A percentile compares a stretch with the other conserved stretches of the same genome.
phyloP scores from a whole-genome alignment of 2,329 filamentous ascomycete genomes.

The Stagonosporopsis chrysanthemi region DNA sequence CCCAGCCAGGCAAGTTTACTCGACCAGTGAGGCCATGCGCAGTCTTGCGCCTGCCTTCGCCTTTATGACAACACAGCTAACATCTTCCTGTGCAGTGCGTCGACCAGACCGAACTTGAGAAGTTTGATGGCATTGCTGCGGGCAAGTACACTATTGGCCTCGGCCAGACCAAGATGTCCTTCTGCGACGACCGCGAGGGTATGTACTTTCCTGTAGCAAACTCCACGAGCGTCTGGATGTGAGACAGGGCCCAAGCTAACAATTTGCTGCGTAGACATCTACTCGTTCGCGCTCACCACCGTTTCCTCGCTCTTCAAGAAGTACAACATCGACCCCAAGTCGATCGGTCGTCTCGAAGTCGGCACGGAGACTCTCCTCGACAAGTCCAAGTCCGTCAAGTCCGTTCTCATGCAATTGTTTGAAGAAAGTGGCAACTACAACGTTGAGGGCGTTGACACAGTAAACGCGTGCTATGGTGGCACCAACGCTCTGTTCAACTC shows the following conservation, averaged over 20 bases:
- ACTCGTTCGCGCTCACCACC: constrained; percentile 61
- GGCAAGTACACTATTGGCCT: constrained; percentile 64
- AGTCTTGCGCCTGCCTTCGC: constrained; percentile 16
- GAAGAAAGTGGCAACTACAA: constrained; percentile 61
- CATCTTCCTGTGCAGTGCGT: constrained; percentile 54
- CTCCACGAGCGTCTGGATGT: background rate
- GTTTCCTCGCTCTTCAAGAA: constrained; percentile 61
- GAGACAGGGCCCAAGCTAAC: constrained; percentile 24
- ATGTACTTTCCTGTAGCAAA: constrained; percentile 18
- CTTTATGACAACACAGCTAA: constrained; percentile 23
- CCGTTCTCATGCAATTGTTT: constrained; percentile 62
- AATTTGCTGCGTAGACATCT: constrained; percentile 54
- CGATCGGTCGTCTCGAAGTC: constrained; percentile 61
- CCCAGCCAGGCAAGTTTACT: constrained; percentile 57
- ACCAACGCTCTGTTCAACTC: constrained; percentile 64
- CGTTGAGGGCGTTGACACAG: constrained; percentile 62
- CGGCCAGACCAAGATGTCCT: constrained; percentile 64
- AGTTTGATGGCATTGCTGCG: constrained; percentile 61
- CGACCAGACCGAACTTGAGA: constrained; percentile 62
- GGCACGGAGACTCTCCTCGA: constrained; percentile 63
- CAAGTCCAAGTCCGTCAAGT: constrained; percentile 65
- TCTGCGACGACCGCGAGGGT: constrained; percentile 63
- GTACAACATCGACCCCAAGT: constrained; percentile 60
- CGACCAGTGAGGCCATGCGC: constrained; percentile 3
- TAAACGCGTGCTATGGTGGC: constrained; percentile 63